Base-by-base conservation (phyloP, 2,329 filamentous ascomycete genomes). In the Fusarium oligoseptatum region DNA sequence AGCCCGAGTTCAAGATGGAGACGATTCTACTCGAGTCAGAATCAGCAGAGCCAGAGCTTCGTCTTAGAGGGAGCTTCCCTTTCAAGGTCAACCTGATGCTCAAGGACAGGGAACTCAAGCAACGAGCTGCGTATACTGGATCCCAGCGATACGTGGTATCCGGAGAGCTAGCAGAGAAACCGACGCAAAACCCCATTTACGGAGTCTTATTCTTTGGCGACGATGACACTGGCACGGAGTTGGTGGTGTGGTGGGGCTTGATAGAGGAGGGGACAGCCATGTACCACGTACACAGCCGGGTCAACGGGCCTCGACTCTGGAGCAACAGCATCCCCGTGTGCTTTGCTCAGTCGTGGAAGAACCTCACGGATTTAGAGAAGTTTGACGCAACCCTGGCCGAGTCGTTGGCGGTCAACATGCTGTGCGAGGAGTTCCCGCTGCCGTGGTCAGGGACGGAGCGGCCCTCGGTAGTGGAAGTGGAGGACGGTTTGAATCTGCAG, bases 231-330 rank as follows among this genome's bases (percentile, higher is more conserved):
- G 77, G 76, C 6, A 71, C 73, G 8, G 77, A 79, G 66, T 71
- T 79, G 45, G 73, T 79, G n/a, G 61, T 79, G 15, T 79, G 77
- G 77, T 79, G 77, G 77, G 77, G 77, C 10, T 67, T 78, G n/a
- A 75, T 79, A 62, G 76, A 78, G 68, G 61, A 76, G 52, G 77
- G 77, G 58, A 71, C 74, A 37, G 73, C 70, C 67, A 78, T 78
- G 76, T 78, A 78, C 68, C 72, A 78, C 56, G 73, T 78, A 50
- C 76, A 75, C 55, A 73, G 63, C 60, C 67, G 76, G 60, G 34
- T 68, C 65, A 75, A 75, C 29, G 63, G 70, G 8, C 75, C 76
- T 36, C 75, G 76, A 20, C 69, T 78, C 48, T 78, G 77, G 77
- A 76, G 76, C 66, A 78, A 78, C 58, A 77, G 75, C 60, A 75